phyloP scores from a whole-genome alignment of 1,284 basidiomycete genomes.

The Vanrija sp. region DNA sequence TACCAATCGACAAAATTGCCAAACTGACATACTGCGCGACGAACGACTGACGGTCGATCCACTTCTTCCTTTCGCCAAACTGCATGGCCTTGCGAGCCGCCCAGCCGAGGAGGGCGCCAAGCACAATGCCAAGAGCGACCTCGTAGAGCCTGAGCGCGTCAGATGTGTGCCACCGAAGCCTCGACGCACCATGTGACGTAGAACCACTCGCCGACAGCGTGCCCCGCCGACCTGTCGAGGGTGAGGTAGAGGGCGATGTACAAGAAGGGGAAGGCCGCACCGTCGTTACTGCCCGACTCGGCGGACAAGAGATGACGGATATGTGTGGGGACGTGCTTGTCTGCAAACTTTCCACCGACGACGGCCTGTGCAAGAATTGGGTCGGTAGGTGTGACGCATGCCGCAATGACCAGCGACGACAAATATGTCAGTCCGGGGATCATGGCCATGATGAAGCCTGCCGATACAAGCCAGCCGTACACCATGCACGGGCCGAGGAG shows the following conservation, averaged over 20 bases:
- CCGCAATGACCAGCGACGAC: constrained; percentile 80
- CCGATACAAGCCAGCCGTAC: constrained; percentile 83
- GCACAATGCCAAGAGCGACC: constrained; percentile 71
- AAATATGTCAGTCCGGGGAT: constrained; percentile 83
- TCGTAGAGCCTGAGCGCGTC: constrained; percentile 57
- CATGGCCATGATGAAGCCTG: constrained; percentile 77
- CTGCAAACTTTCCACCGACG: constrained; percentile 95
- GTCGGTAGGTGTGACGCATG: constrained; percentile 94
- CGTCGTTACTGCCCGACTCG: constrained; percentile 89
- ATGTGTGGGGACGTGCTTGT: constrained; percentile 96
- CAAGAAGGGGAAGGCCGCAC: constrained; percentile 93
- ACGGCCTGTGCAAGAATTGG: constrained; percentile 62
- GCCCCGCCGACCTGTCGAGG: constrained; percentile 62
- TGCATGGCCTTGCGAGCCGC: constrained; percentile 90
- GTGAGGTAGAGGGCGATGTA: constrained; percentile 84
- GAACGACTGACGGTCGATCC: constrained; percentile 95
- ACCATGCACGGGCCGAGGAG: constrained; percentile 83
- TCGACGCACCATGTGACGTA: constrained; percentile 63
- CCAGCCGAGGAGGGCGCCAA: constrained; percentile 76
- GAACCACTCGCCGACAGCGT: constrained; percentile 64
- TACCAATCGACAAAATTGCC: constrained; percentile 71
- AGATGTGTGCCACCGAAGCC: not conserved
- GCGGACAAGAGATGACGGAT: constrained; percentile 87
- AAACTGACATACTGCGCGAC: constrained; percentile 84
- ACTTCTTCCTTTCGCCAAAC: constrained; percentile 80